phyloP scores from a whole-genome alignment of 257 asterid species.

The Salvia splendens region DNA sequence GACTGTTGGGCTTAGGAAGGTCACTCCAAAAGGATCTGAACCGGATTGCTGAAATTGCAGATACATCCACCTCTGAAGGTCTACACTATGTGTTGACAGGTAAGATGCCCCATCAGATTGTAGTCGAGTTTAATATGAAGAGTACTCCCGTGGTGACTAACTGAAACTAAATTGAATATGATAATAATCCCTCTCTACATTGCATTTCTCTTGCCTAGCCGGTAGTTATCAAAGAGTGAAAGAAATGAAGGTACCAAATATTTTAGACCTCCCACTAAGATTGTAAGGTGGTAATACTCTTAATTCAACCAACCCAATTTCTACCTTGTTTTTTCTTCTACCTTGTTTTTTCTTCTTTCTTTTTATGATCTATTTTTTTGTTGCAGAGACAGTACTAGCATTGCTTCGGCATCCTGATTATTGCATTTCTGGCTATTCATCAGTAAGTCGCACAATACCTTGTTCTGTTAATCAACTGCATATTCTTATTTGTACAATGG shows the following conservation, averaged over 20 bases:
- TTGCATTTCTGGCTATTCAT: conserved; percentile 91
- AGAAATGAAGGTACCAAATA: not conserved
- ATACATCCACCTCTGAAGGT: conserved; percentile 89
- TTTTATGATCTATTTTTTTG: conserved; percentile 25
- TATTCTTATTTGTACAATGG: not conserved
- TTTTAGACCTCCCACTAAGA: not conserved
- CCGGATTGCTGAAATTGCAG: conserved; percentile 86
- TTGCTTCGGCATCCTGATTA: conserved; percentile 96
- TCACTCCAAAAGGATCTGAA: conserved; percentile 89
- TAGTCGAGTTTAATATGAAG: not conserved
- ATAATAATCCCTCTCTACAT: conserved; percentile 5
- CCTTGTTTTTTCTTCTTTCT: not conserved
- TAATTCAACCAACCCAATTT: not conserved
- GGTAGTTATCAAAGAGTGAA: not conserved
- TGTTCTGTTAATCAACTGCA: not conserved
- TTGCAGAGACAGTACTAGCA: conserved; percentile 92
- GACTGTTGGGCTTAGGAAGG: conserved; percentile 84
- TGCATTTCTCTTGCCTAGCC: not conserved
- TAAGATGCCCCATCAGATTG: conserved; percentile 30
- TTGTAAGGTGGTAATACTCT: not conserved
- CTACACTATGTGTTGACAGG: conserved; percentile 95
- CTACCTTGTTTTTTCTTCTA: not conserved
- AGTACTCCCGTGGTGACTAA: not conserved
- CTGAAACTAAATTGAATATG: not conserved
- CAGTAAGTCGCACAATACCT: conserved; percentile 54